Conservation (phyloP, 2,329 filamentous ascomycete genomes). For the Alternaria postmessia region DNA sequence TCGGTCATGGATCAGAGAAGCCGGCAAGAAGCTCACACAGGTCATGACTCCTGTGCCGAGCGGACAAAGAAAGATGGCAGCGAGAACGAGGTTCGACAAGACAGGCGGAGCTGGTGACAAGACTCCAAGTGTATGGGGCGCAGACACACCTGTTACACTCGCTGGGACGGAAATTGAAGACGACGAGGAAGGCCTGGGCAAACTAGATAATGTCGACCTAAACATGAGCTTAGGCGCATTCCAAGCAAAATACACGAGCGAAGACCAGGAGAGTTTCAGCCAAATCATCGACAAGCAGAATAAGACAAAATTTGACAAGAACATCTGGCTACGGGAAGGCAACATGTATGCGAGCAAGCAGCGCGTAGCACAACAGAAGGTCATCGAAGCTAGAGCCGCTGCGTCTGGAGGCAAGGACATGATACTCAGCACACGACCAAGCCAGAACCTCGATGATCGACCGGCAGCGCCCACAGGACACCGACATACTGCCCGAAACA, state of each 20-base stretch:
- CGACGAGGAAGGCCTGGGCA: slow-evolving; percentile 46
- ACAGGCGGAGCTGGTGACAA: slow-evolving; percentile 45
- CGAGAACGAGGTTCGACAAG: slow-evolving; percentile 31
- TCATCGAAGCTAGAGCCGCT: slow-evolving; percentile 69
- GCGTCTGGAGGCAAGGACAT: slow-evolving; percentile 28
- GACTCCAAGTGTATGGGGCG: slow-evolving; percentile 71
- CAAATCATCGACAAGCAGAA: slow-evolving; percentile 91
- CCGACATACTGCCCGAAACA: slow-evolving; percentile 76
- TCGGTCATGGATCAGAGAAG: slow-evolving; percentile 83
- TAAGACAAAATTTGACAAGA: slow-evolving; percentile 80
- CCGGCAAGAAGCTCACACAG: slow-evolving; percentile 68
- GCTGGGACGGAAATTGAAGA: slow-evolving; percentile 46
- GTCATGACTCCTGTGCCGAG: slow-evolving; percentile 81
- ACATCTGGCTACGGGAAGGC: slow-evolving; percentile 86
- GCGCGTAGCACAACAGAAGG: slow-evolving; percentile 73
- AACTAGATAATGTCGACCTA: slow-evolving; percentile 68
- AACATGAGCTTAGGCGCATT: slow-evolving; percentile 85
- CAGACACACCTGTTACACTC: slow-evolving; percentile 76
- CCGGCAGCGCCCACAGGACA: slow-evolving; percentile 79
- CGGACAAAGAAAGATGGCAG: slow-evolving; percentile 48
- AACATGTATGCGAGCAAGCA: slow-evolving; percentile 79
- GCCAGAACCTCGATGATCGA: slow-evolving; percentile 70
- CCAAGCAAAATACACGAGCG: slow-evolving; percentile 92
- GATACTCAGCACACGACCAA: slow-evolving; percentile 63
- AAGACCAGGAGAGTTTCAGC: slow-evolving; percentile 98